These are phyloP conservation scores for Suillus clintonianus DNA, from an alignment of 768 basidiomycete genomes.

Conservation along the genomic window DNA sequence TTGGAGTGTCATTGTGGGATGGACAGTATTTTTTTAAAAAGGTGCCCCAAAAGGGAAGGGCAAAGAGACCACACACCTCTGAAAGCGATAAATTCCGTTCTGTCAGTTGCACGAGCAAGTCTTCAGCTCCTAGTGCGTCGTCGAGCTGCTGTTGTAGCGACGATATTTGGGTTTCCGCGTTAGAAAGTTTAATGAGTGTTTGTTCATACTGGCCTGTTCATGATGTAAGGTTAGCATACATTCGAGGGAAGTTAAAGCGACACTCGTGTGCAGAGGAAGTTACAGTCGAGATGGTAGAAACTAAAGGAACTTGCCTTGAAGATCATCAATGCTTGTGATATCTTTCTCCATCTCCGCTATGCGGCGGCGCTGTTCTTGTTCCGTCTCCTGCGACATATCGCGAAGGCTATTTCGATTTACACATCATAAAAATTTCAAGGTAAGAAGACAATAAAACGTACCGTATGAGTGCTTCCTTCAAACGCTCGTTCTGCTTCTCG, in stretches of 20 bases:
- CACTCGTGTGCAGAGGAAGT: not conserved
- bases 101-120: slow-evolving; percentile 93
- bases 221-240: not conserved
- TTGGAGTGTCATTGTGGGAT: not conserved
- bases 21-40: not conserved
- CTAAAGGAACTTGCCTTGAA: slow-evolving; percentile 60
- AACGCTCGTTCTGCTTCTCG: slow-evolving; percentile 93
- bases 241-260: slow-evolving; percentile 3
- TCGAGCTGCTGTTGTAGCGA: slow-evolving; percentile 94
- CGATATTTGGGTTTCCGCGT: slow-evolving; percentile 90
- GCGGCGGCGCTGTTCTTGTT: slow-evolving; percentile 77
- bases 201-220: slow-evolving; percentile 75
- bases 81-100: slow-evolving; percentile 91
- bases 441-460: slow-evolving; percentile 31
- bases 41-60: not conserved
- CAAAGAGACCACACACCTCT: slow-evolving; percentile 54
- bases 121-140: slow-evolving; percentile 92
- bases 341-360: slow-evolving; percentile 93
- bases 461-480: slow-evolving; percentile 93
- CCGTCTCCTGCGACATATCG: slow-evolving; percentile 86
- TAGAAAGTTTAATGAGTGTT: slow-evolving; percentile 75
- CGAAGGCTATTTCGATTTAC: slow-evolving; percentile 57
- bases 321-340: slow-evolving; percentile 70
- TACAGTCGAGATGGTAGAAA: not conserved
- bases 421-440: not conserved